phyloP scores from a whole-genome alignment of 2,329 filamentous ascomycete genomes.

The Thermomyces lanuginosus region DNA sequence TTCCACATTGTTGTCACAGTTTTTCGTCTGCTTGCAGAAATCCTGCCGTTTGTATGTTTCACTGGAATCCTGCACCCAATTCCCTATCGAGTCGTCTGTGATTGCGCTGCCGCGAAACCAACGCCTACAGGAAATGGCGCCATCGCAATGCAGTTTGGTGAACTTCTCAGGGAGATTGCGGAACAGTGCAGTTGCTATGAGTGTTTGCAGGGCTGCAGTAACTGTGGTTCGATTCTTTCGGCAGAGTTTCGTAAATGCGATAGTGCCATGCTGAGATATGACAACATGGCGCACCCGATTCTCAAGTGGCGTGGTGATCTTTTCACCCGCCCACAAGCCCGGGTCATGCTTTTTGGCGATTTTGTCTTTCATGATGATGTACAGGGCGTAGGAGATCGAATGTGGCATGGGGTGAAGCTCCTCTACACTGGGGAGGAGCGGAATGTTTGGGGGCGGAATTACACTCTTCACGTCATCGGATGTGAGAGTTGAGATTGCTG shows the following conservation, averaged over 20 bases:
- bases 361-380: slow-evolving; percentile 13
- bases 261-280: slow-evolving; percentile 16
- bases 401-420: neutral
- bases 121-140: slow-evolving; percentile 24
- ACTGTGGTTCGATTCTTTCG: slow-evolving; percentile 25
- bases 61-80: slow-evolving; percentile 19
- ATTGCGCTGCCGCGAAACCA: slow-evolving; percentile 20
- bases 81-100: slow-evolving; percentile 22
- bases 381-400: neutral
- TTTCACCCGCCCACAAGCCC: slow-evolving; percentile 22
- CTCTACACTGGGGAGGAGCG: slow-evolving; percentile 1
- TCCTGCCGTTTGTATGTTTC: slow-evolving; percentile 14
- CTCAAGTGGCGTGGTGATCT: slow-evolving; percentile 11
- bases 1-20: neutral
- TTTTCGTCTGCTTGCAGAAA: slow-evolving; percentile 6
- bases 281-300: slow-evolving; percentile 16
- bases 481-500: neutral
- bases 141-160: slow-evolving; percentile 16
- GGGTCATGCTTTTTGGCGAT: slow-evolving; percentile 10
- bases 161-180: slow-evolving; percentile 7
- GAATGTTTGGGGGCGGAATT: neutral
- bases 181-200: slow-evolving; percentile 22
- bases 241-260: slow-evolving; percentile 16
- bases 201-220: slow-evolving; percentile 24
- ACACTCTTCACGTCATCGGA: slow-evolving; percentile 5